phyloP scores from a whole-genome alignment of 257 asterid species.

The Cordia subcordata region DNA sequence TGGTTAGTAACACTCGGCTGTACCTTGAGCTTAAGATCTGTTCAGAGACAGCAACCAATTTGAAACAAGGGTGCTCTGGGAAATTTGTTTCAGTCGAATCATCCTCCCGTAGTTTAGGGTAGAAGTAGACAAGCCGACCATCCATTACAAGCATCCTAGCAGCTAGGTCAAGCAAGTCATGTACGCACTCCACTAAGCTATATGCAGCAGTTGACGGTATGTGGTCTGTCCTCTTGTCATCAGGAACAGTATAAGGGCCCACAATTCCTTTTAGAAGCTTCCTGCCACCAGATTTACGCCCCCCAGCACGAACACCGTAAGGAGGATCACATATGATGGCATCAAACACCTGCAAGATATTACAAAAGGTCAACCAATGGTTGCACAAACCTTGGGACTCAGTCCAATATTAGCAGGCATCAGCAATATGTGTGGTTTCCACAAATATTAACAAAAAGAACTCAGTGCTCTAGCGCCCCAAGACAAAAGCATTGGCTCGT shows the following conservation, averaged over 20 bases:
- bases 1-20: constrained; percentile 32
- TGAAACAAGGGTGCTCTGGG: constrained; percentile 91
- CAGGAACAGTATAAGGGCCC: constrained; percentile 86
- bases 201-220: constrained; percentile 96
- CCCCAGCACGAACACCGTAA: constrained; percentile 99
- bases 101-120: constrained; percentile 74
- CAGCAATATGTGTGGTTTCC: too few species aligned
- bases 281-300: constrained; percentile 99
- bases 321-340: constrained; percentile 99
- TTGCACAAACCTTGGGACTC: too few species aligned
- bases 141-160: constrained; percentile 87
- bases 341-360: constrained; percentile 60
- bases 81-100: constrained; percentile 49
- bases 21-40: constrained; percentile 90
- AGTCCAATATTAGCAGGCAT: too few species aligned
- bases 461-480: not conserved
- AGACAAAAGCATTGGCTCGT: not conserved
- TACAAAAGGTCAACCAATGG: not conserved
- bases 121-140: constrained; percentile 94
- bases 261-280: constrained; percentile 85
- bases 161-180: constrained; percentile 89
- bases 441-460: too few species aligned
- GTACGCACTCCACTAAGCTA: constrained; percentile 95
- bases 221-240: constrained; percentile 82
- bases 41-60: constrained; percentile 61